phyloP scores from a whole-genome alignment of 2,329 filamentous ascomycete genomes.

The Lecanicillium sp. region DNA sequence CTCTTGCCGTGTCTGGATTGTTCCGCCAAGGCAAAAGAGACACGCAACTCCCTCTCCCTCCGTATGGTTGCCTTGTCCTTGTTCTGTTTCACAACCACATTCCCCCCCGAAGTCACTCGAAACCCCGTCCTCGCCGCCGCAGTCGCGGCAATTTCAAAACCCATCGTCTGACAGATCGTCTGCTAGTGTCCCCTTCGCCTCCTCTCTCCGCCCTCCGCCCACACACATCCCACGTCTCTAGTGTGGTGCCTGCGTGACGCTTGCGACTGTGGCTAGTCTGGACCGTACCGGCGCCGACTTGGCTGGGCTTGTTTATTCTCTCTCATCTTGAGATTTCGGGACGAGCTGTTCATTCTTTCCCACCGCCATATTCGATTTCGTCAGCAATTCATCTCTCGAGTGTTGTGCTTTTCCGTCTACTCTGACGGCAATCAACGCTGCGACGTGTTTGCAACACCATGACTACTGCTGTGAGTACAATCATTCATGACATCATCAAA shows the following conservation, averaged over 20 bases:
- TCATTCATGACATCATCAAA: no score
- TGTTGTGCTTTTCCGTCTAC: not conserved
- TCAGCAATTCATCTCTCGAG: no score
- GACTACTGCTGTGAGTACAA: constrained; percentile 33
- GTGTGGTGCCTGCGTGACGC: constrained; percentile 19
- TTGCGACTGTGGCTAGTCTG: constrained; percentile 16
- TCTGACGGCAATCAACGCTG: not conserved
- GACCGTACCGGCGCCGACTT: no score
- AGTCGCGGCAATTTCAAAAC: constrained; percentile 5
- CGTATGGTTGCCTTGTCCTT: not conserved
- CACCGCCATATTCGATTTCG: no score
- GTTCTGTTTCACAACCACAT: not conserved
- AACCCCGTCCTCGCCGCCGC: constrained; percentile 7
- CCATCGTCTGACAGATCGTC: constrained; percentile 14
- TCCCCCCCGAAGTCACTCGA: not conserved
- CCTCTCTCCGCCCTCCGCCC: not conserved
- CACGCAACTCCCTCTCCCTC: not conserved
- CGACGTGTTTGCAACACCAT: constrained; percentile 24
- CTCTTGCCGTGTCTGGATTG: no score
- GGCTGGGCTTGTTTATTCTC: no score
- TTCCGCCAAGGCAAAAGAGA: no score
- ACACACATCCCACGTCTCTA: not conserved
- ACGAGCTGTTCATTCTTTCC: no score
- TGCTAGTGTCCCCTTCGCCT: constrained; percentile 2
- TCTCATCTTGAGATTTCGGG: no score